These are phyloP conservation scores for Paramecium biaurelia DNA, from an alignment of 73 alveolate genomes.

Conservation along the genomic window DNA sequence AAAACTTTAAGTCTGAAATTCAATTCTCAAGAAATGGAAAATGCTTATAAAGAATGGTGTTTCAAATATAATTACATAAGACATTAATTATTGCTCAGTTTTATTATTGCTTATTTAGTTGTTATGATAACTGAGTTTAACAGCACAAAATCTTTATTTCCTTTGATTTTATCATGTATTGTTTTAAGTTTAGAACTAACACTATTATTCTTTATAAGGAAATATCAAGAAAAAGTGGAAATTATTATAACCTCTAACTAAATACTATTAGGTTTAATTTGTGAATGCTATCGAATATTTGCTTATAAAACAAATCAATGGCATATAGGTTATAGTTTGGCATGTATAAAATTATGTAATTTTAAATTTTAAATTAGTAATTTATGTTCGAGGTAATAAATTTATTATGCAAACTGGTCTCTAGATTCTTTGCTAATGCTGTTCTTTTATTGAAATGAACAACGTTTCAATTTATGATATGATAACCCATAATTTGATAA, in stretches of 20 bases:
- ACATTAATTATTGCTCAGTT: background rate
- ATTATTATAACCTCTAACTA: background rate
- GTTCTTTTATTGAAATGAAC: background rate
- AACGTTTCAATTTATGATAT: background rate
- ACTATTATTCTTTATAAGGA: background rate
- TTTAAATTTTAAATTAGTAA: background rate
- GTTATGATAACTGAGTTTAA: background rate
- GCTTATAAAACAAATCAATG: background rate
- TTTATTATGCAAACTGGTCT: background rate
- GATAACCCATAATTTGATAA: background rate
- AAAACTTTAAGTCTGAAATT: background rate
- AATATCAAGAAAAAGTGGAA: background rate
- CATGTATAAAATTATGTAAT: background rate
- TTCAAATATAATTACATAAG: background rate
- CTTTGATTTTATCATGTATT: background rate
- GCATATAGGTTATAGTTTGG: background rate
- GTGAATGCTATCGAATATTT: background rate
- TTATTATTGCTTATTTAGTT: background rate
- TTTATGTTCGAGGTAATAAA: background rate
- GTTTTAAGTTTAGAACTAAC: background rate
- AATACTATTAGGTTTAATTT: background rate
- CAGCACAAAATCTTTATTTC: background rate
- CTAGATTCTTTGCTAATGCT: background rate
- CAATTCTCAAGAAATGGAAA: background rate
- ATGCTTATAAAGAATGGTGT: background rate